These are phyloP conservation scores for Podaxis sp. DNA, from an alignment of 768 basidiomycete genomes.

Conservation along the genomic window DNA sequence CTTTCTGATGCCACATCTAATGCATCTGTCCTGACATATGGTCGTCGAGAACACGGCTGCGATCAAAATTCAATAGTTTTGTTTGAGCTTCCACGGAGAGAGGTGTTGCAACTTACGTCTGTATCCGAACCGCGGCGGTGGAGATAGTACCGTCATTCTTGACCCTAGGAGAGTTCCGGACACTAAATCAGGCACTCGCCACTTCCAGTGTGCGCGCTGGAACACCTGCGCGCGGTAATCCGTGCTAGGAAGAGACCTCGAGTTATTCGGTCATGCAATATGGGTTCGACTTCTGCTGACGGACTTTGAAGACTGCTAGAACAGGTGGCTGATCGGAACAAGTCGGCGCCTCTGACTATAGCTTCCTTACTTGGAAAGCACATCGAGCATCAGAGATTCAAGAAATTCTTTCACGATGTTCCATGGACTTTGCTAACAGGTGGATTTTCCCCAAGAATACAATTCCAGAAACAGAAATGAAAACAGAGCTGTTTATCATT, in stretches of 20 bases:
- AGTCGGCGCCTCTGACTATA: conserved; percentile 23
- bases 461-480: conserved; percentile 4
- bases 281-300: background rate
- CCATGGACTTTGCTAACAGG: conserved; percentile 7
- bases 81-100: conserved; percentile 28
- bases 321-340: conserved; percentile 31
- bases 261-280: background rate
- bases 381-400: conserved; percentile 12
- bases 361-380: conserved; percentile 12
- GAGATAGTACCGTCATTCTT: conserved; percentile 17
- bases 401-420: background rate
- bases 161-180: background rate
- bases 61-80: conserved; percentile 22
- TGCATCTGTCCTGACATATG: conserved; percentile 26
- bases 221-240: background rate
- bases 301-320: background rate
- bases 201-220: background rate
- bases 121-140: conserved; percentile 35
- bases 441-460: conserved; percentile 5
- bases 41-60: conserved; percentile 25
- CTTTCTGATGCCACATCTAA: conserved; percentile 27
- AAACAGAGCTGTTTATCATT: background rate
- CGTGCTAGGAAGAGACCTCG: background rate
- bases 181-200: conserved; percentile 3
- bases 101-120: conserved; percentile 18